Base-by-base conservation (phyloP, 768 basidiomycete genomes). In the Collybia sordida region DNA sequence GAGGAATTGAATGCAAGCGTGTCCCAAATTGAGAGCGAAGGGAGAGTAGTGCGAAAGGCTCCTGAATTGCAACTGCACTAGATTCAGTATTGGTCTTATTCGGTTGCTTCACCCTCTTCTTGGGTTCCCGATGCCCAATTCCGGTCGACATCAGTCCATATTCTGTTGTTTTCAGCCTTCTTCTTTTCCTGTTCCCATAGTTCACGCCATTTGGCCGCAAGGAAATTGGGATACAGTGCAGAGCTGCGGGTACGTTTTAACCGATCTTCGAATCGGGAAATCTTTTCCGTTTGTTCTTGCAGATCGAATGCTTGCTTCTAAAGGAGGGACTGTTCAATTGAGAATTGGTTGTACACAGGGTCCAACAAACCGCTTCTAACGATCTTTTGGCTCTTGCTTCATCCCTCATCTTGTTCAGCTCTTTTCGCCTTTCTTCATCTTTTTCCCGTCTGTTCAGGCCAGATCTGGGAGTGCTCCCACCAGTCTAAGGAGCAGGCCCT, bases 371-470 rank as follows among this genome's bases (percentile, higher is more conserved):
- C 41, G 75, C 73, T 55, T 87, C 85, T 36, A 71, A 66, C 17
- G 68, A 67, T 8, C 83, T 75, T 55, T 78, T 85, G 1, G 75
- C 76, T 54, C 76, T 74, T 15, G 83, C 84, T 34, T 88, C 88
- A 34, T 89, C 84, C 48, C 85, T 77, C 83, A 86, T 79, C 59
- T 72, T 80, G 59, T 83, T 75, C 57, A 90, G 58, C 50, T 90
- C 85, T 56, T 77, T 84, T 49, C 80, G 73, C 42, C 85, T 73
- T 60, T 88, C 86, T 54, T 88, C 86, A n/a, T 86, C 81, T 52
- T 75, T 77, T 39, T 75, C 71, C 15, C 74, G 68, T 40, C 78
- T 60, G 45, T 69, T 80, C 49, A 74, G 57, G 18, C 76, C 76
- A 23, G 78, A 74, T 14, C 65, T 70, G 8, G 78, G 70, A 31